phyloP scores from a whole-genome alignment of 2,329 filamentous ascomycete genomes.

The Escovopsis sp. region DNA sequence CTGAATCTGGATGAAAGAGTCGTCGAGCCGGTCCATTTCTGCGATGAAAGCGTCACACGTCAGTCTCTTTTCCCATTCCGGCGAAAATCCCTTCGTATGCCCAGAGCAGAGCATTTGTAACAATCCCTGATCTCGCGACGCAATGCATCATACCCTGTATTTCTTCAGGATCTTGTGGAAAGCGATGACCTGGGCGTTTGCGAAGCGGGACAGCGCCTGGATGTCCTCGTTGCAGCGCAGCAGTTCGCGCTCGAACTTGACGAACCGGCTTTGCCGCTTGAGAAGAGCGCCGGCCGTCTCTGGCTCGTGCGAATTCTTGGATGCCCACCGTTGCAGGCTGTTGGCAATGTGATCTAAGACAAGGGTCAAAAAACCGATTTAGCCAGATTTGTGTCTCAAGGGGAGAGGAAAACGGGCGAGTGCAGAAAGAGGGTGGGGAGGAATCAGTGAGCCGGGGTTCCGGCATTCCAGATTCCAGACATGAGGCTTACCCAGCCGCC shows the following conservation, averaged over 20 bases:
- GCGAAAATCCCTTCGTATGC: too few relatives aligned
- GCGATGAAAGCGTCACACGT: too few relatives aligned
- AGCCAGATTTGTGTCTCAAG: too few relatives aligned
- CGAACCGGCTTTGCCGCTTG: constrained; percentile 35
- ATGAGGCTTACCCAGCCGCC: constrained; percentile 41
- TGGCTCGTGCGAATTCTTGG: constrained; percentile 25
- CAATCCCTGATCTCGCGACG: too few relatives aligned
- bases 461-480: neutral
- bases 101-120: too few relatives aligned
- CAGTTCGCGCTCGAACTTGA: constrained; percentile 37
- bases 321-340: constrained; percentile 30
- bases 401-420: constrained; percentile 1
- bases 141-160: constrained; percentile 53
- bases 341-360: constrained; percentile 24
- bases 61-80: too few relatives aligned
- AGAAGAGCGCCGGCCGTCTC: constrained; percentile 16
- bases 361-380: too few relatives aligned
- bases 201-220: constrained; percentile 53
- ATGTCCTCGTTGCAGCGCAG: constrained; percentile 55
- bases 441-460: constrained; percentile 12
- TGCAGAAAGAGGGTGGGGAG: too few relatives aligned
- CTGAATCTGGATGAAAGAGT: constrained; percentile 50
- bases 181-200: constrained; percentile 56
- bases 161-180: constrained; percentile 79
- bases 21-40: constrained; percentile 70